Percentiles rank a stretch among this genome's conserved stretches.
These are phyloP conservation scores for Zoysia matrella DNA, from an alignment of 202 grass and related monocot genomes.

Conservation along the genomic window DNA sequence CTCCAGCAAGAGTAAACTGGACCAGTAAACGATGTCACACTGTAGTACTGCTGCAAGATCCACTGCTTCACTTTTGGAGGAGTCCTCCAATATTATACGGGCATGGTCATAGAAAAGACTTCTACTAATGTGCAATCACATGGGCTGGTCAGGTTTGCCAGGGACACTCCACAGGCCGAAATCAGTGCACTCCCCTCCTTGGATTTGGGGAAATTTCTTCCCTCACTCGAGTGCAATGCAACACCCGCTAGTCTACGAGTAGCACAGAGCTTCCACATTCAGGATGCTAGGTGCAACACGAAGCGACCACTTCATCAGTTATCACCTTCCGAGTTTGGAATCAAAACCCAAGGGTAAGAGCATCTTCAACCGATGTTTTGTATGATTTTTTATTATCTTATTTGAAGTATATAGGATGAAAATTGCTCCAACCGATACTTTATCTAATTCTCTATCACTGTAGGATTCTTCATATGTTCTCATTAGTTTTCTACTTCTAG, in stretches of 20 bases:
- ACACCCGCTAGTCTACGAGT: not conserved
- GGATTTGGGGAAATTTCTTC: constrained; percentile 16
- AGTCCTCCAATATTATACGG: not conserved
- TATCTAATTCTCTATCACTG: no score
- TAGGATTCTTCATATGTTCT: no score
- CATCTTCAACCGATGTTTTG: no score
- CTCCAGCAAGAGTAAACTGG: no score
- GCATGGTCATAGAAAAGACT: not conserved
- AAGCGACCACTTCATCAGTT: no score
- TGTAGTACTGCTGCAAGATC: not conserved
- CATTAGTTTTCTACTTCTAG: no score
- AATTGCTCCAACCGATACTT: no score
- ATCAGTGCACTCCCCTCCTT: not conserved
- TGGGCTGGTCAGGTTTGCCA: constrained; percentile 29
- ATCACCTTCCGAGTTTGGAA: no score
- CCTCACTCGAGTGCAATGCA: not conserved
- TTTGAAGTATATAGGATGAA: no score
- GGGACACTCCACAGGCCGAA: constrained; percentile 30
- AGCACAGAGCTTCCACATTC: not conserved
- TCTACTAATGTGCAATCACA: not conserved
- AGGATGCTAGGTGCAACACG: not conserved
- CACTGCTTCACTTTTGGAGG: not conserved
- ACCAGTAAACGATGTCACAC: not conserved
- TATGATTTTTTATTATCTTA: no score
- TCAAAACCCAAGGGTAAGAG: no score